Evolutionary conservation across 495 filamentous ascomycete species (phyloP).

Genomic region (Parmelia sp.): DNA sequence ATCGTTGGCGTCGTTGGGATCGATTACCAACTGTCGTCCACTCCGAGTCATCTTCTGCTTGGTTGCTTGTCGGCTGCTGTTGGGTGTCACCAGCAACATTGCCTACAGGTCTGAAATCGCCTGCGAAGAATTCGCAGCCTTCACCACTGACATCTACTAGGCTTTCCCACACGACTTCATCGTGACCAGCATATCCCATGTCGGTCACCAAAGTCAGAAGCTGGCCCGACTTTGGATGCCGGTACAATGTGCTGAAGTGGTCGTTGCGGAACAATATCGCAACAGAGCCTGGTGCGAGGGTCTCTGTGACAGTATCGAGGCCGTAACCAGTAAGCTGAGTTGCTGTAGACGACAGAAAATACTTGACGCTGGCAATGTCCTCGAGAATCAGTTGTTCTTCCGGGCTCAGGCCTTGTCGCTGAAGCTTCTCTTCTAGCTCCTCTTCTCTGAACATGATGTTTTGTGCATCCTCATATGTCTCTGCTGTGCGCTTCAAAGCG

Average conservation of each 20-base stretch:
- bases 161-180: constrained; percentile 94
- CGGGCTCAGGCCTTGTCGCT: constrained; percentile 41
- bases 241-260: constrained; percentile 89
- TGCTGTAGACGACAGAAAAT: constrained; percentile 67
- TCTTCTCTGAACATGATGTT: constrained; percentile 81
- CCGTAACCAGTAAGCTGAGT: constrained; percentile 85
- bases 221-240: constrained; percentile 62
- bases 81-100: constrained; percentile 31
- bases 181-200: constrained; percentile 77
- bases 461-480: constrained; percentile 85
- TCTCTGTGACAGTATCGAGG: constrained; percentile 59
- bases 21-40: constrained; percentile 46
- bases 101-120: constrained; percentile 83
- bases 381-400: constrained; percentile 68
- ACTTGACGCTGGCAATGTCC: constrained; percentile 75
- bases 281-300: constrained; percentile 62
- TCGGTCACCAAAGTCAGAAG: constrained; percentile 85
- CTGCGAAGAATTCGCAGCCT: constrained; percentile 74
- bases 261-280: constrained; percentile 95
- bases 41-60: constrained; percentile 26
- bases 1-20: constrained; percentile 12
- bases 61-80: background rate
- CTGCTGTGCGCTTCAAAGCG: constrained; percentile 64
- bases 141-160: constrained; percentile 84
- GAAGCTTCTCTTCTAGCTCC: constrained; percentile 75